Evolutionary conservation across 495 filamentous ascomycete genomes (phyloP).

Genomic region (Bathelium albidoporum): DNA sequence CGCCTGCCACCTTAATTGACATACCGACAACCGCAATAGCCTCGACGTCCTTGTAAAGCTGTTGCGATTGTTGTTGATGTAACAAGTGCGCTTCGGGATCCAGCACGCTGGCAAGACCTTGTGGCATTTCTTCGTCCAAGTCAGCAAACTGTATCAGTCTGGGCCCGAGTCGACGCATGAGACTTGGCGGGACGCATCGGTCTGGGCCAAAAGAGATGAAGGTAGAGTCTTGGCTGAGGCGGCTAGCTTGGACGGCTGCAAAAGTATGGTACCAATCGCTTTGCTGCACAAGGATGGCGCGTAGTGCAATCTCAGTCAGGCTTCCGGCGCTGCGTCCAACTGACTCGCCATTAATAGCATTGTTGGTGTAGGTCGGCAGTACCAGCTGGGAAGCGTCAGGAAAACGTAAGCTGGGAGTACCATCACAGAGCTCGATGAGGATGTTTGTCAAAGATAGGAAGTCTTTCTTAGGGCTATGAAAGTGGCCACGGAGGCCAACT

Average conservation of each 20-base stretch:
- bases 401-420: conserved; percentile 26
- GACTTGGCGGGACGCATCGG: conserved; percentile 32
- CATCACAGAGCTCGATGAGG: neutral
- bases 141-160: conserved; percentile 24
- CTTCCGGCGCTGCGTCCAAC: conserved; percentile 17
- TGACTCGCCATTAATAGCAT: conserved; percentile 21
- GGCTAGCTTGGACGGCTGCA: conserved; percentile 10
- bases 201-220: conserved; percentile 37
- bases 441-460: neutral
- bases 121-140: neutral
- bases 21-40: conserved; percentile 35
- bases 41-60: neutral
- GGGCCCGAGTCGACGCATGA: conserved; percentile 8
- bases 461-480: neutral
- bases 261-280: conserved; percentile 36
- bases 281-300: conserved; percentile 34
- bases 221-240: conserved; percentile 11
- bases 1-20: conserved; percentile 39
- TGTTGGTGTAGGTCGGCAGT: conserved; percentile 18
- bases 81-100: conserved; percentile 1
- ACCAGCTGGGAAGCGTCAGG: conserved; percentile 30
- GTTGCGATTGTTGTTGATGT: neutral
- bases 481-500: neutral
- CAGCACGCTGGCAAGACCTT: neutral
- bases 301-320: conserved; percentile 30